Conservation (phyloP, 139 green algal species). For the Spirogloea muscicola region DNA sequence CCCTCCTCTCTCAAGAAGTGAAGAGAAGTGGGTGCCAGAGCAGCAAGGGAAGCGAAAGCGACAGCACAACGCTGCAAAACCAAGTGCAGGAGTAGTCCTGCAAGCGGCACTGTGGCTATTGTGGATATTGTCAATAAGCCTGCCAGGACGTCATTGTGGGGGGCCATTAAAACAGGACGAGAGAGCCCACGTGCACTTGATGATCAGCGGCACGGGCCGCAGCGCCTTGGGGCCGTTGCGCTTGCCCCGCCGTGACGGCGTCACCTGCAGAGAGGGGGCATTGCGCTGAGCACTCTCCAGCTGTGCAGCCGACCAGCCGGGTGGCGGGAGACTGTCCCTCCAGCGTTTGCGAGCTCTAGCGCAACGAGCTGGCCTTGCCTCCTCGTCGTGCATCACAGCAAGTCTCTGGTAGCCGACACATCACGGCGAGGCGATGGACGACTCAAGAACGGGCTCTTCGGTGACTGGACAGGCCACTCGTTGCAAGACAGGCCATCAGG, state of each 20-base stretch:
- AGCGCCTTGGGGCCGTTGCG: slow-evolving; percentile 11
- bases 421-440: no score
- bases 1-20: not conserved
- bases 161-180: not conserved
- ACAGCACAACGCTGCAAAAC: not conserved
- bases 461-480: no score
- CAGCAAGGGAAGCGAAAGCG: not conserved
- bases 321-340: no score
- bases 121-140: not conserved
- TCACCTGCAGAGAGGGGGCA: no score
- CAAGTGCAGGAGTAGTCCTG: not conserved
- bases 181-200: slow-evolving; percentile 9
- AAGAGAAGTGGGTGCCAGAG: not conserved
- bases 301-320: no score
- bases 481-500: no score
- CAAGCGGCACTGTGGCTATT: not conserved
- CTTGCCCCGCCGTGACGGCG: not conserved
- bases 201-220: slow-evolving; percentile 3
- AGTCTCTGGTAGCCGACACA: no score
- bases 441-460: no score
- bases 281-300: no score
- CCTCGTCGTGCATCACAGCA: no score
- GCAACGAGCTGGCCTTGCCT: no score
- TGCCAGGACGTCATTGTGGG: not conserved
- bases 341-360: no score